Base-by-base conservation (phyloP, 768 basidiomycete species). In the Tylopilus intermedius region DNA sequence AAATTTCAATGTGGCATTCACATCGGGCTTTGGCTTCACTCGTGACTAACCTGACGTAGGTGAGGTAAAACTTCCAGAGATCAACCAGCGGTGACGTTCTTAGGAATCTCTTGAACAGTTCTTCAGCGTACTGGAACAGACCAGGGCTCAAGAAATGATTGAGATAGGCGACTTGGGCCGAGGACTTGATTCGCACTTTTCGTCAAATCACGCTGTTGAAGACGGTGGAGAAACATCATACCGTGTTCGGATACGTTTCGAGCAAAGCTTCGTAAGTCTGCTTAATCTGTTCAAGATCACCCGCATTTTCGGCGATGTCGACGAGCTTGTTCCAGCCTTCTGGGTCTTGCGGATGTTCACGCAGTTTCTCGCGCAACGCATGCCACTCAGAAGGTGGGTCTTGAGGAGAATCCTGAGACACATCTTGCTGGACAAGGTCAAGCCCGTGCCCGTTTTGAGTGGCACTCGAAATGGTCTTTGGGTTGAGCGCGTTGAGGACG, bases 11-110 rank as follows among this genome's bases (percentile, higher is more conserved):
- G 9, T 33, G 22, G 22, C 48, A 21, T 24, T 41, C 50, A 44
- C 27, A 45, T 45, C 55, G 32, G 39, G 57, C 49, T 43, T 47
- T 26, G 51, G 37, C 32, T 47, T 45, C 53, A 51, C 49, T 49
- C 44, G 15, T 40, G 55, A 80, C 84, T 61, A 71, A 88, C 79
- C 95, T 82, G 63, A 99, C 91, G 70, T 96, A 97, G 42, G 84
- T 85, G 57, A 99, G 74, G 71, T 99, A 99, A 64, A 89, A 91
- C 65, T 83, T 88, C 89, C 92, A 95, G 2, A 97, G 76, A 55
- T 91, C 88, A 57, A 94, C 92, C 49, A 86, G 86, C 6, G 93
- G 89, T 0, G 92, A 93, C 15, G 82, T 80, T 63, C 82, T 83
- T 51, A 98, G 72, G 65, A 91, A 97, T 49, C 83, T 80, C 62